phyloP scores from a whole-genome alignment of 805 yeast genomes.

The Saturnispora silvae region DNA sequence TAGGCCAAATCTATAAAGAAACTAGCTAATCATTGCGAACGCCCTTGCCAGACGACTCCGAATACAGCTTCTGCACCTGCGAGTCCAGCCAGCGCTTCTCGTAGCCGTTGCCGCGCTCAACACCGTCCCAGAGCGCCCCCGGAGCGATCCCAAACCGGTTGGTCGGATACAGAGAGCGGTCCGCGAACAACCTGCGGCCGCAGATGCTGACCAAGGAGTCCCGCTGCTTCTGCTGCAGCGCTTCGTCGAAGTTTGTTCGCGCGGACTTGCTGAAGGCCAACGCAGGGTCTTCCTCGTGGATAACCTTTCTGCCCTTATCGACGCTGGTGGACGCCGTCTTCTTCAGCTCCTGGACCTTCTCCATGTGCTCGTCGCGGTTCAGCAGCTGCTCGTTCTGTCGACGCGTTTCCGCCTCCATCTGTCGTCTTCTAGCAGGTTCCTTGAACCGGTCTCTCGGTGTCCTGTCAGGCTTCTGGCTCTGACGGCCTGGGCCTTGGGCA shows the following conservation, averaged over 20 bases:
- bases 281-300: constrained; percentile 72
- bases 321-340: constrained; percentile 16
- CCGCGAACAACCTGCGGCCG: constrained; percentile 49
- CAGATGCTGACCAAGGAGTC: constrained; percentile 20
- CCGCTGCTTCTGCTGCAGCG: constrained; percentile 7
- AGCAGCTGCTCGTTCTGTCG: constrained; percentile 3
- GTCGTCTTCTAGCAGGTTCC: background rate
- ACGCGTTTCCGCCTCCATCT: constrained; percentile 2
- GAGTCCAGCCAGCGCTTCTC: constrained; percentile 51
- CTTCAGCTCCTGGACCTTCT: constrained; percentile 15
- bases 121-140: constrained; percentile 86
- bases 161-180: constrained; percentile 35
- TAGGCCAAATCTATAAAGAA: no score
- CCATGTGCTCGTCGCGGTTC: constrained; percentile 3
- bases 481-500: no score
- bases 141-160: constrained; percentile 73
- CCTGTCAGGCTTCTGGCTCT: no score
- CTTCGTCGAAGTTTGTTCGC: constrained; percentile 14
- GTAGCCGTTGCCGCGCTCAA: constrained; percentile 82
- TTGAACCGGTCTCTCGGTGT: constrained; percentile 1
- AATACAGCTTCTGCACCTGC: constrained; percentile 28
- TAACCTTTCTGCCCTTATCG: constrained; percentile 26
- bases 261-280: constrained; percentile 30
- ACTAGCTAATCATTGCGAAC: constrained; percentile 28
- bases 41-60: constrained; percentile 25